Base-by-base conservation (phyloP, 2,329 filamentous ascomycete species). In the Emmonsia crescens region DNA sequence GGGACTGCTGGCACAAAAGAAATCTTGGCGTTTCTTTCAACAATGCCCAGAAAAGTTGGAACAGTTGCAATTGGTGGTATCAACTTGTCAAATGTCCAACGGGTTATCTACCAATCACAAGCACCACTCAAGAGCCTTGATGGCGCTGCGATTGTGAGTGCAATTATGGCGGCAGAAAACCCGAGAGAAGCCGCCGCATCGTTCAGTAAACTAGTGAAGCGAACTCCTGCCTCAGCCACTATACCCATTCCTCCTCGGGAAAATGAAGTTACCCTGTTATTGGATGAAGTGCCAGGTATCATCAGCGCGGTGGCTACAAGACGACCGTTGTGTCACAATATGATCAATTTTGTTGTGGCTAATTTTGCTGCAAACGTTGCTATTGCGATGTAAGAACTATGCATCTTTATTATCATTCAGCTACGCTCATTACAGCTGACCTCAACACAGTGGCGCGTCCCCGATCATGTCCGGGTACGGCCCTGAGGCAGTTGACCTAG, bases 281-380 rank as follows among this genome's bases (percentile, higher is more conserved):
- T 75, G 6, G 64, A 70, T n/a, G 68, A 73, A 33, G 72, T 78
- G 4, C 75, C 77, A 2, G 61, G 68, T 3, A 75, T 89, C 21
- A 79, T 95, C 51, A 78, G 77, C 63, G 79, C 80, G 5, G 82
- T 96, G 56, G 83, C 83, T 5, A 73, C 78, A 2, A 79, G 76
- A 51, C 86, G 83, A 61, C 91, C 92, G 0, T 80, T 97, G 27
- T 89, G 88, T 58, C 93, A 97, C 76, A 96, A 96, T 76, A 97
- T 97, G 90, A 97, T 94, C 60, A 97, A 97, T 73, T 81, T 92
- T 59, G 93, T 97, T 0, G 93, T 96, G 27, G 91, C 96, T 70
- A 96, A 96, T 76, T 89, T 97, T 69, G 89, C 92, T 19, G 93
- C 94, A 59, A 96, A 96, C 70, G 87, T 96, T 2, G 91, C 90